Evolutionary conservation across 176 grass and related monocot species (phyloP).

Genomic region (Saccharum spontaneum): DNA sequence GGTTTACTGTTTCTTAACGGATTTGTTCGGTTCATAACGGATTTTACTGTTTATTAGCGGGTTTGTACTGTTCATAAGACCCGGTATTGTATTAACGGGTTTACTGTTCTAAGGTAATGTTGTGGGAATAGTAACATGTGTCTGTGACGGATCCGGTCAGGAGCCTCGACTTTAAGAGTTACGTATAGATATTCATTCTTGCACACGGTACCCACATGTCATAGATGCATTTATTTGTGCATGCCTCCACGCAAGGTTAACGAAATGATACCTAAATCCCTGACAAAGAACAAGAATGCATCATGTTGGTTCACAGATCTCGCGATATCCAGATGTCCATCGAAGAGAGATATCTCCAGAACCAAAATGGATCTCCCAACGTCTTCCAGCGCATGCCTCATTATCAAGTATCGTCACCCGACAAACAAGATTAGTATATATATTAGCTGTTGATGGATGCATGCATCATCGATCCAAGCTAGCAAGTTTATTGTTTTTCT

Average conservation of each 20-base stretch:
- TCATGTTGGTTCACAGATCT: not conserved
- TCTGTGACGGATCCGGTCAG: too few relatives aligned
- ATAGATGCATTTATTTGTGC: too few relatives aligned
- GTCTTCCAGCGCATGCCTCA: not conserved
- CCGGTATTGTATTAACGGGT: too few relatives aligned
- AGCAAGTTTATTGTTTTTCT: not conserved
- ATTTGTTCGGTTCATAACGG: too few relatives aligned
- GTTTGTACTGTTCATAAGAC: too few relatives aligned
- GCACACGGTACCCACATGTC: too few relatives aligned
- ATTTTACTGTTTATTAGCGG: too few relatives aligned
- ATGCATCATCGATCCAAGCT: slow-evolving; percentile 20
- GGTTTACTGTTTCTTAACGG: too few relatives aligned
- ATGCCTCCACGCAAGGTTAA: not conserved
- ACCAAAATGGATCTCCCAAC: not conserved
- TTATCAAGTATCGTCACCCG: slow-evolving; percentile 20
- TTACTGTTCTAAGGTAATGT: too few relatives aligned
- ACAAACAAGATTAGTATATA: slow-evolving; percentile 16
- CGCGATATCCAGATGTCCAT: not conserved
- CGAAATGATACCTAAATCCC: not conserved
- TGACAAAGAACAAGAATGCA: not conserved
- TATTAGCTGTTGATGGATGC: slow-evolving; percentile 17
- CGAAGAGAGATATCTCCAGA: not conserved
- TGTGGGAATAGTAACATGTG: too few relatives aligned
- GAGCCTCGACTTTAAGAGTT: too few relatives aligned
- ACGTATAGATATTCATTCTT: too few relatives aligned